Percentiles rank a stretch among this genome's conserved stretches.
Evolutionary conservation across 768 basidiomycete genomes (phyloP).

Genomic region (Chalciporus pseudorubinellus): DNA sequence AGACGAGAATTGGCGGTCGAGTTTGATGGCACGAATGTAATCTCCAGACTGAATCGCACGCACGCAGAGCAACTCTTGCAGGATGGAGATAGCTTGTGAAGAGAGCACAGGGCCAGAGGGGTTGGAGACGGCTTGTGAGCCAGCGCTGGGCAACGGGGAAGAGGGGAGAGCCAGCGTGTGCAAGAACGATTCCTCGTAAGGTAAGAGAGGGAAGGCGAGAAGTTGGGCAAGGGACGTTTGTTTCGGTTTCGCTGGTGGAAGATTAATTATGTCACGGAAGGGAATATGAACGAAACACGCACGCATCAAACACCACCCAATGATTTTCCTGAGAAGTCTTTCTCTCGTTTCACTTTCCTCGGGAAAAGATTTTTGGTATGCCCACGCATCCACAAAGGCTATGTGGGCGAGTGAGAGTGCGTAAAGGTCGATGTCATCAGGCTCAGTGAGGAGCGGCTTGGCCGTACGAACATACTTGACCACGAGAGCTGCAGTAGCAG

Average conservation of each 20-base stretch:
- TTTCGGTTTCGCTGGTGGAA: conserved; percentile 53
- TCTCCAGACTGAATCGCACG: conserved; percentile 73
- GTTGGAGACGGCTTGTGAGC: neutral
- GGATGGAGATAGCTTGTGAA: conserved; percentile 46
- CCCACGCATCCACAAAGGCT: conserved; percentile 71
- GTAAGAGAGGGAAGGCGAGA: conserved; percentile 61
- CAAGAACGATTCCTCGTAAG: conserved; percentile 60
- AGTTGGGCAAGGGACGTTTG: conserved; percentile 57
- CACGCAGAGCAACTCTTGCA: conserved; percentile 76
- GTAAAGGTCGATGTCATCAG: conserved; percentile 70
- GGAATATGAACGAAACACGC: conserved; percentile 29
- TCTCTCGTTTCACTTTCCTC: conserved; percentile 54
- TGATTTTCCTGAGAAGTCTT: conserved; percentile 54
- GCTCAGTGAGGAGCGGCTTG: conserved; percentile 67
- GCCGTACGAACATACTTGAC: conserved; percentile 74
- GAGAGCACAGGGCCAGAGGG: conserved; percentile 32
- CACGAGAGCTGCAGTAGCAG: conserved; percentile 41
- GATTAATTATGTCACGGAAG: neutral
- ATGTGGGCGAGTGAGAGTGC: conserved; percentile 62
- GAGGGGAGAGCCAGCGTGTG: conserved; percentile 58
- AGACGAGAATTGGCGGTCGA: conserved; percentile 61
- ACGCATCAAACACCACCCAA: conserved; percentile 73
- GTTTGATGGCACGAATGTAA: conserved; percentile 69
- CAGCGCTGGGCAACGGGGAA: conserved; percentile 22
- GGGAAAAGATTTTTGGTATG: conserved; percentile 66